Evolutionary conservation across 371 early-diverging fungal species (phyloP).

Genomic region (Mucor mucedo): DNA sequence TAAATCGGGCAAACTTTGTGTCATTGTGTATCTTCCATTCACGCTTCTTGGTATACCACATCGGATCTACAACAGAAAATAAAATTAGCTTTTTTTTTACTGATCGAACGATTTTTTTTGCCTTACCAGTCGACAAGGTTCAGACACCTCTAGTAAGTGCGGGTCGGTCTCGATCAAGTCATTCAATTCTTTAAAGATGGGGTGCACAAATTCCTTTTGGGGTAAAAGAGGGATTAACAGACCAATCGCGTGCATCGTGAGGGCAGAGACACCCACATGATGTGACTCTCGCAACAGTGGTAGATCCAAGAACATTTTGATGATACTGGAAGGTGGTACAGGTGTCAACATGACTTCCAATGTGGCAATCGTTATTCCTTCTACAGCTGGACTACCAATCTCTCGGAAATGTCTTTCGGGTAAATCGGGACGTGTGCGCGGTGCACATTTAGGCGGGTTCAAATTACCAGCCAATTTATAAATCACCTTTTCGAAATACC

Average conservation of each 20-base stretch:
- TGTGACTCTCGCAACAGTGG: conserved; percentile 51
- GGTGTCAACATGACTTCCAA: conserved; percentile 71
- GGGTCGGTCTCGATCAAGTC: conserved; percentile 44
- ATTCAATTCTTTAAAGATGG: conserved; percentile 53
- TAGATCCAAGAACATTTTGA: conserved; percentile 51
- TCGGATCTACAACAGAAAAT: conserved; percentile 38
- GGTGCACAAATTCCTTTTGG: conserved; percentile 44
- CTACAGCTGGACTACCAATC: conserved; percentile 76
- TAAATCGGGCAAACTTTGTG: conserved; percentile 45
- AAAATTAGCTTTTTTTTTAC: not conserved
- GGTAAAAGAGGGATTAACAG: conserved; percentile 52
- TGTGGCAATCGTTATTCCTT: conserved; percentile 67
- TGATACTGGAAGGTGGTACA: conserved; percentile 44
- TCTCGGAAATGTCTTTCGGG: conserved; percentile 84
- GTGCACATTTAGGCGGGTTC: conserved; percentile 64
- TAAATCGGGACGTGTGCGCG: conserved; percentile 53
- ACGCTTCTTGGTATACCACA: conserved; percentile 50
- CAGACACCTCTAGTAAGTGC: conserved; percentile 53
- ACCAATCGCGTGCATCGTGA: conserved; percentile 54
- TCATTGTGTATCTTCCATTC: conserved; percentile 44
- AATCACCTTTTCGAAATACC: conserved; percentile 62
- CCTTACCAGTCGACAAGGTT: conserved; percentile 56
- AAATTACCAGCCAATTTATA: conserved; percentile 61
- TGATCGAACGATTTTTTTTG: not conserved
- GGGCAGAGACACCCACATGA: conserved; percentile 50